Evolutionary conservation across 768 basidiomycete species (phyloP), one percentile per base, ranked within the genome.

Genomic region (Tricholoma saponaceum): DNA sequence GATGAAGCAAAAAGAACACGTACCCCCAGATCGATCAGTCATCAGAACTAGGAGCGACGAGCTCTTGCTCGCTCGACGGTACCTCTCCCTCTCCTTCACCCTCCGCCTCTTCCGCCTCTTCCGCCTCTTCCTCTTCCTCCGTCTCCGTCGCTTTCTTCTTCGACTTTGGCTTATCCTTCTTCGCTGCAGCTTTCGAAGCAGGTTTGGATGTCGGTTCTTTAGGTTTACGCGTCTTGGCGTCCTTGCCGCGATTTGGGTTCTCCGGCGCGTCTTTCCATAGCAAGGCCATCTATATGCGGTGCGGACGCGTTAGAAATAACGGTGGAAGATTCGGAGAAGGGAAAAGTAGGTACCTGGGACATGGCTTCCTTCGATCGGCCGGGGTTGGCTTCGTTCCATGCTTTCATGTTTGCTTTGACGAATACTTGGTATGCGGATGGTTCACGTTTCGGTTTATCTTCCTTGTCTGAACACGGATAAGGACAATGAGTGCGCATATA

Each of bases 161-260:
- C 35, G 65, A 55, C 6, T 58, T 63, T n/a, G n/a, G 12, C 62
- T n/a, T n/a, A n/a, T n/a, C n/a, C n/a, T n/a, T 56, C 46, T 56
- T 60, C 18, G 61, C 8, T 1, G 41, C 41, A 43, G 41, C 41
- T 9, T 18, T 22, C 28, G 68, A 70, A n/a, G 69, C n/a, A n/a
- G n/a, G 65, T 50, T 70, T 64, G 28, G 62, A 70, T 50, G 66
- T 69, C 1, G 74, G 64, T 6, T 64, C 74, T 57, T 79, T 82
- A 22, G 80, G 62, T 46, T 79, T 81, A 49, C 70, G 75, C n/a
- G 77, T 18, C 59, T 79, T 82, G 30, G 74, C 65, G 16, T 77
- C 78, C 57, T 82, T 76, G 18, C 84, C 85, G 23, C 83, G 79
- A 58, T 83, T 86, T 0, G 85, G 84, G 64, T 87, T 87, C 64